Conservation (phyloP, 345 rosid genomes). For the Gynandropsis gynandra region DNA sequence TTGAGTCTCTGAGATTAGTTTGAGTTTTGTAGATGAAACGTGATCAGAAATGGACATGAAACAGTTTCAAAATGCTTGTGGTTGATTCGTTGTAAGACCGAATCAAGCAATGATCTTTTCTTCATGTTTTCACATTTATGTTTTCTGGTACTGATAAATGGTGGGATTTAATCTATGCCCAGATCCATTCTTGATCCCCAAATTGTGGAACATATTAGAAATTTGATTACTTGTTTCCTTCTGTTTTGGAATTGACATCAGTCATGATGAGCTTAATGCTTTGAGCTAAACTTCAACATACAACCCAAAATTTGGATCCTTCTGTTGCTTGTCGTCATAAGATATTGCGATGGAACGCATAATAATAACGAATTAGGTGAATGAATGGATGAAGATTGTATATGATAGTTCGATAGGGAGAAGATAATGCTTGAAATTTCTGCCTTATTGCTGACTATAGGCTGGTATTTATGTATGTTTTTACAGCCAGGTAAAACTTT, state of each 20-base stretch:
- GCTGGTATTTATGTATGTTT: constrained; percentile 14
- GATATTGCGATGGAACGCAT: not conserved
- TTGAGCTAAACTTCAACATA: no score
- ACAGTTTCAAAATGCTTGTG: no score
- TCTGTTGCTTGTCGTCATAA: not conserved
- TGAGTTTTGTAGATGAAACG: no score
- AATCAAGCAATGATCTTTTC: no score
- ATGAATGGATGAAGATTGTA: not conserved
- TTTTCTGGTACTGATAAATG: no score
- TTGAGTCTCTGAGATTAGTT: no score
- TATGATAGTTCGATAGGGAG: not conserved
- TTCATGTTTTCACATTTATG: no score
- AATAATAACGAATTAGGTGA: not conserved
- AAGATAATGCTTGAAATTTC: not conserved
- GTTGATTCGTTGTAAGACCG: no score
- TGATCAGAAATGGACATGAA: no score
- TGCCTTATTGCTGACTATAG: constrained; percentile 1
- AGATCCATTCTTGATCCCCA: no score
- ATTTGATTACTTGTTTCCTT: not conserved
- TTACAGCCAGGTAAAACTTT: constrained; percentile 94
- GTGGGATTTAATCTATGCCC: no score
- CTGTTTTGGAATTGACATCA: not conserved
- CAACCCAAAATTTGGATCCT: not conserved
- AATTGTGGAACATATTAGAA: not conserved
- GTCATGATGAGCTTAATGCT: not conserved